phyloP scores from a whole-genome alignment of 371 early-diverging fungal genomes.

The Apophysomyces ossiformis region DNA sequence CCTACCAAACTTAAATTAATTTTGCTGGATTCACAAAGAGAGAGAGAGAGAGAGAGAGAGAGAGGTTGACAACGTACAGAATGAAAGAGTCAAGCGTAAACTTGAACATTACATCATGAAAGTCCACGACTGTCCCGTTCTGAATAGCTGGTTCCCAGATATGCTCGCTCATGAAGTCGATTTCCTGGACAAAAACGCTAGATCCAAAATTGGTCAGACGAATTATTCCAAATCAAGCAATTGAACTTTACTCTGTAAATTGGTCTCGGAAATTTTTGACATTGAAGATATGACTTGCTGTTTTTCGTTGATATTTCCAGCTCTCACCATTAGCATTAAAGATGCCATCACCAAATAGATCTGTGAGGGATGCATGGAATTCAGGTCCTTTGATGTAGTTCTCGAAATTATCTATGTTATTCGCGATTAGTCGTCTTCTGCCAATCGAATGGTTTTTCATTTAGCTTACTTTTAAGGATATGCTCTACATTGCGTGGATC shows the following conservation, averaged over 20 bases:
- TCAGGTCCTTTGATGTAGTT: slow-evolving; percentile 44
- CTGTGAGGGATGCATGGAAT: slow-evolving; percentile 31
- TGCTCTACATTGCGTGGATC: slow-evolving; percentile 34
- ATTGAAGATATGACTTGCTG: slow-evolving; percentile 57
- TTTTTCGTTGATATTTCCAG: slow-evolving; percentile 52
- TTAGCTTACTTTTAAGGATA: slow-evolving; percentile 29
- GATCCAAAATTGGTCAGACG: background rate
- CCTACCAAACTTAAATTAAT: slow-evolving; percentile 13
- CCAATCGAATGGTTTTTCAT: background rate
- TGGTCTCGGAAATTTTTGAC: slow-evolving; percentile 61
- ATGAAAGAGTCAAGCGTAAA: slow-evolving; percentile 60
- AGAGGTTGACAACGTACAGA: slow-evolving; percentile 27
- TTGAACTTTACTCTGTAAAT: slow-evolving; percentile 39
- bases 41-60: background rate
- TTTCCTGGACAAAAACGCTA: slow-evolving; percentile 54
- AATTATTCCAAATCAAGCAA: background rate
- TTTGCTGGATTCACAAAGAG: too few species aligned
- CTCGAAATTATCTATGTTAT: slow-evolving; percentile 35
- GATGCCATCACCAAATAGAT: slow-evolving; percentile 45
- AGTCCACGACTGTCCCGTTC: slow-evolving; percentile 34
- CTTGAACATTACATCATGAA: slow-evolving; percentile 49
- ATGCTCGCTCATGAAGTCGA: slow-evolving; percentile 29
- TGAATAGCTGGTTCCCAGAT: slow-evolving; percentile 42
- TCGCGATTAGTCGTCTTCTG: background rate
- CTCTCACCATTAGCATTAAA: slow-evolving; percentile 52